Evolutionary conservation across 306 rosid species (phyloP).

Genomic region (Chamaecrista fasciculata): DNA sequence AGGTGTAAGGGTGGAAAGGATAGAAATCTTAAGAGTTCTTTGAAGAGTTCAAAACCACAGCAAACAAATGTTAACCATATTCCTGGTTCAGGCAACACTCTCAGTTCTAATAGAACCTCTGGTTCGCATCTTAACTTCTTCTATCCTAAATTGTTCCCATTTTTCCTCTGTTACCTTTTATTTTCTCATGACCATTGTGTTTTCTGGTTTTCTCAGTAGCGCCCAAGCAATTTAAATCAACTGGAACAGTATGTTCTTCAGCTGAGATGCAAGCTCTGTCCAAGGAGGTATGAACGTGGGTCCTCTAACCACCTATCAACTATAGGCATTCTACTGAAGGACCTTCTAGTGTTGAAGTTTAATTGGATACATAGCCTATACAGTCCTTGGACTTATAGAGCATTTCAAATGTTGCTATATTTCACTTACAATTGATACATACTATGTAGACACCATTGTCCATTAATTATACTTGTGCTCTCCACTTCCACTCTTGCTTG

Average conservation of each 20-base stretch:
- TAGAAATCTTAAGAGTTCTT: slow-evolving; percentile 49
- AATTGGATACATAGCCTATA: not conserved
- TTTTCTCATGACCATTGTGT: not conserved
- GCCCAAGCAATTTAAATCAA: slow-evolving; percentile 55
- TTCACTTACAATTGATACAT: slow-evolving; percentile 1
- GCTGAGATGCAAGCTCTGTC: slow-evolving; percentile 64
- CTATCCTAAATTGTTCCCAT: slow-evolving; percentile 2
- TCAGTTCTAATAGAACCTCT: slow-evolving; percentile 32
- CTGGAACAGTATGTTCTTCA: slow-evolving; percentile 43
- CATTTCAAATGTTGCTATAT: slow-evolving; percentile 10
- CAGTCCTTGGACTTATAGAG: not conserved
- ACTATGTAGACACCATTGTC: not conserved
- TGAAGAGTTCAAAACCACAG: slow-evolving; percentile 59
- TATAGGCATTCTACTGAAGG: not conserved
- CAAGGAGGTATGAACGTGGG: slow-evolving; percentile 54
- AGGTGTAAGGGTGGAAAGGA: slow-evolving; percentile 76
- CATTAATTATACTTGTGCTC: not conserved
- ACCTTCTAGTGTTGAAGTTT: not conserved
- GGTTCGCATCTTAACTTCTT: slow-evolving; percentile 32
- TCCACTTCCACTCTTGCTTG: not conserved
- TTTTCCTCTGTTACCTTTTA: slow-evolving; percentile 14
- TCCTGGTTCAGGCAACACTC: slow-evolving; percentile 31
- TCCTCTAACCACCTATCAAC: slow-evolving; percentile 4
- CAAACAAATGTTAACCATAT: slow-evolving; percentile 26
- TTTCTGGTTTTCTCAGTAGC: slow-evolving; percentile 36